Evolutionary conservation across 495 filamentous ascomycete genomes (phyloP).

Genomic region (Lophium mytilinum): DNA sequence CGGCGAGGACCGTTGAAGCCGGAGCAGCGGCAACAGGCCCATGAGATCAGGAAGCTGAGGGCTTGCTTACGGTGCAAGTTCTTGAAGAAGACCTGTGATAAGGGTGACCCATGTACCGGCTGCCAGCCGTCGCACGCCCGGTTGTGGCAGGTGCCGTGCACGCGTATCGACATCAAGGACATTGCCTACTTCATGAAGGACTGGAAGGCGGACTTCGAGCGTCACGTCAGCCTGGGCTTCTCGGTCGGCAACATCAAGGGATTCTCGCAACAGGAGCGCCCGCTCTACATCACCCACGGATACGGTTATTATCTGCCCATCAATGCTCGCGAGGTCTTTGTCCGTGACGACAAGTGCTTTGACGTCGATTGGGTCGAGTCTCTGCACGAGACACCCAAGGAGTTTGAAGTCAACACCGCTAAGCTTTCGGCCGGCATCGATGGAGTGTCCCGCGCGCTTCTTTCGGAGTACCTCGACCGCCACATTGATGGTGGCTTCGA

Average conservation of each 20-base stretch:
- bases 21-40: conserved; percentile 90
- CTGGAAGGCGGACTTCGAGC: conserved; percentile 91
- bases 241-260: conserved; percentile 91
- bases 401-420: conserved; percentile 78
- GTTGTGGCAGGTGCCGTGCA: conserved; percentile 92
- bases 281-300: conserved; percentile 54
- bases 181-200: conserved; percentile 97
- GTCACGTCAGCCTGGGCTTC: conserved; percentile 76
- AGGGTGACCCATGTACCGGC: conserved; percentile 84
- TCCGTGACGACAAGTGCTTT: conserved; percentile 87
- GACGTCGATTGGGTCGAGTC: conserved; percentile 84
- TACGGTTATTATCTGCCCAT: conserved; percentile 84
- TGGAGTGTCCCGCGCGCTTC: conserved; percentile 63
- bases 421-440: conserved; percentile 76
- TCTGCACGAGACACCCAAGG: conserved; percentile 58
- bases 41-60: conserved; percentile 84
- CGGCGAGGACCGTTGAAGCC: conserved; percentile 78
- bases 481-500: conserved; percentile 86
- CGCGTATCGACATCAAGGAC: conserved; percentile 93
- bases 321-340: conserved; percentile 81
- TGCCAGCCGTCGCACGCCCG: conserved; percentile 89
- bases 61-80: conserved; percentile 96
- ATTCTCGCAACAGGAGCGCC: conserved; percentile 68
- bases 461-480: conserved; percentile 84
- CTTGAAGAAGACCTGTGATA: conserved; percentile 95